A percentile compares a stretch with the other conserved stretches of the same genome.
phyloP scores from a whole-genome alignment of 495 filamentous ascomycete species.

The Aspergillus baeticus region DNA sequence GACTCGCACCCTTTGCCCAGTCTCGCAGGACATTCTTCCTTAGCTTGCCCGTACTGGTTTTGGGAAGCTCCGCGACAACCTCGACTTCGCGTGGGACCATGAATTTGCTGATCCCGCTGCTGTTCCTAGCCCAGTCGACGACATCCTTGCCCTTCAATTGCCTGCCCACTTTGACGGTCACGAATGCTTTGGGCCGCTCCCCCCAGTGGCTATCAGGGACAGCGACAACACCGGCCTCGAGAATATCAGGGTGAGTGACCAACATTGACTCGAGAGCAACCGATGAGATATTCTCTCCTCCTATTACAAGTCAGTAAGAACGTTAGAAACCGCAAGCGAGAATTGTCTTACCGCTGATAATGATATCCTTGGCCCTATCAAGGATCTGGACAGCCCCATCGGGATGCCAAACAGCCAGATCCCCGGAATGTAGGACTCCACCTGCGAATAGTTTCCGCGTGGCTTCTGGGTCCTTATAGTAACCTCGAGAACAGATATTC shows the following conservation, averaged over 20 bases:
- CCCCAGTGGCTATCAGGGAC: slow-evolving; percentile 91
- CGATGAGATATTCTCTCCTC: slow-evolving; percentile 95
- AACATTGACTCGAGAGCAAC: slow-evolving; percentile 91
- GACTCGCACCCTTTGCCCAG: slow-evolving; percentile 61
- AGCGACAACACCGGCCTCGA: slow-evolving; percentile 90
- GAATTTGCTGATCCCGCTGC: slow-evolving; percentile 80
- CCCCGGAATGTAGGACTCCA: slow-evolving; percentile 84
- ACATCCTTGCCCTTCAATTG: slow-evolving; percentile 65
- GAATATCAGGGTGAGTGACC: slow-evolving; percentile 80
- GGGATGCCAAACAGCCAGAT: slow-evolving; percentile 87
- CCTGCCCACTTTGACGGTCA: slow-evolving; percentile 71
- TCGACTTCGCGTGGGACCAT: slow-evolving; percentile 96
- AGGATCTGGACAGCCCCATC: slow-evolving; percentile 90
- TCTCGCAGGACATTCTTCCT: slow-evolving; percentile 91
- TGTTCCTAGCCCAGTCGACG: slow-evolving; percentile 80
- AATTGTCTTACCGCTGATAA: slow-evolving; percentile 77
- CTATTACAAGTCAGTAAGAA: slow-evolving; percentile 37
- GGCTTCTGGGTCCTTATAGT: slow-evolving; percentile 86
- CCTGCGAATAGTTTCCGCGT: slow-evolving; percentile 86
- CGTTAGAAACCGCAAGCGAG: no score
- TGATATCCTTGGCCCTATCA: slow-evolving; percentile 95
- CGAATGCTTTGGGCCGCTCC: slow-evolving; percentile 88
- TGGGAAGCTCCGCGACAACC: slow-evolving; percentile 82
- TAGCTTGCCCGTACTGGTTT: slow-evolving; percentile 95
- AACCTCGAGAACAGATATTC: slow-evolving; percentile 90